Percentiles rank a stretch among this genome's conserved stretches.
Evolutionary conservation across 257 asterid species (phyloP).

Genomic region (Phtheirospermum japonicum): DNA sequence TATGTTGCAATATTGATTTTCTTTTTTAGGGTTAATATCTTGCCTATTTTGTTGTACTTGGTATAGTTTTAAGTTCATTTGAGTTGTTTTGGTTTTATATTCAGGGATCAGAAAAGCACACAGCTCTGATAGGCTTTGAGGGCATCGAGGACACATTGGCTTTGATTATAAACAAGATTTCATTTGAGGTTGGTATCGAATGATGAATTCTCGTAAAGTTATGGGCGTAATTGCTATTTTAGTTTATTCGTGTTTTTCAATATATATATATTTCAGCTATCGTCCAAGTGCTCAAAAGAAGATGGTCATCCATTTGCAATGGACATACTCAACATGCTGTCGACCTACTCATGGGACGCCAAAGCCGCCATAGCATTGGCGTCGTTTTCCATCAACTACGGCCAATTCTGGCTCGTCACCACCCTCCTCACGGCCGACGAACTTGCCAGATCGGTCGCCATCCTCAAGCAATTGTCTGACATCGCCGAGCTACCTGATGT

Average conservation of each 20-base stretch:
- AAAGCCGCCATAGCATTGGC: conserved; percentile 61
- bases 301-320: conserved; percentile 51
- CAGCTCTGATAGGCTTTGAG: conserved; percentile 36
- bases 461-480: conserved; percentile 62
- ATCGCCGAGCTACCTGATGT: conserved; percentile 39
- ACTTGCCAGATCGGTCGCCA: conserved; percentile 59
- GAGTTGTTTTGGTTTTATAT: background rate
- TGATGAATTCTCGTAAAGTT: background rate
- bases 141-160: conserved; percentile 49
- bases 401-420: conserved; percentile 76
- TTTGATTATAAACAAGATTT: conserved; percentile 48
- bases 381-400: conserved; percentile 60
- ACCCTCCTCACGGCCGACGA: conserved; percentile 48
- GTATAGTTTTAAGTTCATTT: background rate
- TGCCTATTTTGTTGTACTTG: too few species aligned
- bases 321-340: conserved; percentile 51
- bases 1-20: conserved; percentile 18
- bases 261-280: conserved; percentile 39
- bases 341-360: conserved; percentile 73
- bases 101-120: conserved; percentile 45
- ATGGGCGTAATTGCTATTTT: background rate
- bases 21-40: background rate
- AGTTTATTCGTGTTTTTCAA: too few species aligned
- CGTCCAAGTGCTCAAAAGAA: conserved; percentile 63
- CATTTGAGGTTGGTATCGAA: conserved; percentile 52